A percentile compares a stretch with the other conserved stretches of the same genome.
Evolutionary conservation across 2,329 filamentous ascomycete species (phyloP).

Genomic region (Penicillium fuscoglaucum): DNA sequence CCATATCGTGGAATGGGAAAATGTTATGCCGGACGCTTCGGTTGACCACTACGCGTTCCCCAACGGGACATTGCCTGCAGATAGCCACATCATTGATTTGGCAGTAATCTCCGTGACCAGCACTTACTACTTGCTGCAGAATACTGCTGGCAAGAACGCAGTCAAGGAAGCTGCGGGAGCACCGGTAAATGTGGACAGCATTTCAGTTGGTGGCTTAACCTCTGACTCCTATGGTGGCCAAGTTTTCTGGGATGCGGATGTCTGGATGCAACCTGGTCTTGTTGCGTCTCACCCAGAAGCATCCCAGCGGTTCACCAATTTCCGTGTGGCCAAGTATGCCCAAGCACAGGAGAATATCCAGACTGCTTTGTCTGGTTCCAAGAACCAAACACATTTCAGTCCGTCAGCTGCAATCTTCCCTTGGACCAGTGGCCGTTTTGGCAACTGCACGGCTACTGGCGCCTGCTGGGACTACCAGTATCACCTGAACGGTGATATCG

Average conservation of each 20-base stretch:
- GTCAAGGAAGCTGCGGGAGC: conserved; percentile 52
- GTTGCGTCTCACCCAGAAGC: conserved; percentile 63
- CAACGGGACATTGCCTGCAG: conserved; percentile 58
- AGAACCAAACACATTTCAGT: conserved; percentile 60
- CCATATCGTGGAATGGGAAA: conserved; percentile 63
- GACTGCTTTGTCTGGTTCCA: conserved; percentile 57
- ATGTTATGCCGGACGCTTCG: conserved; percentile 59
- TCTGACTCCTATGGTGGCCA: conserved; percentile 67
- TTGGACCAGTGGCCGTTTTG: conserved; percentile 67
- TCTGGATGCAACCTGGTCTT: conserved; percentile 69
- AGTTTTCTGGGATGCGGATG: conserved; percentile 67
- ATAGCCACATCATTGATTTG: conserved; percentile 57
- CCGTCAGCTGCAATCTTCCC: conserved; percentile 62
- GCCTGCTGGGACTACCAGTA: conserved; percentile 72
- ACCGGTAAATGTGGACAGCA: conserved; percentile 60
- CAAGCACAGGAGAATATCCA: conserved; percentile 63
- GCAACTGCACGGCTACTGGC: conserved; percentile 66
- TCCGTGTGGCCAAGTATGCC: conserved; percentile 58
- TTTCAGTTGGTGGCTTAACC: conserved; percentile 66
- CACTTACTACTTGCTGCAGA: conserved; percentile 51
- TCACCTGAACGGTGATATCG: conserved; percentile 70
- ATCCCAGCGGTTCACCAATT: conserved; percentile 64
- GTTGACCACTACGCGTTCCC: conserved; percentile 64
- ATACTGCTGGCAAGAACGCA: conserved; percentile 55
- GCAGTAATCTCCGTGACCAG: conserved; percentile 51